Base-by-base conservation (phyloP, 2,329 filamentous ascomycete species). In the Cladophialophora exuberans region DNA sequence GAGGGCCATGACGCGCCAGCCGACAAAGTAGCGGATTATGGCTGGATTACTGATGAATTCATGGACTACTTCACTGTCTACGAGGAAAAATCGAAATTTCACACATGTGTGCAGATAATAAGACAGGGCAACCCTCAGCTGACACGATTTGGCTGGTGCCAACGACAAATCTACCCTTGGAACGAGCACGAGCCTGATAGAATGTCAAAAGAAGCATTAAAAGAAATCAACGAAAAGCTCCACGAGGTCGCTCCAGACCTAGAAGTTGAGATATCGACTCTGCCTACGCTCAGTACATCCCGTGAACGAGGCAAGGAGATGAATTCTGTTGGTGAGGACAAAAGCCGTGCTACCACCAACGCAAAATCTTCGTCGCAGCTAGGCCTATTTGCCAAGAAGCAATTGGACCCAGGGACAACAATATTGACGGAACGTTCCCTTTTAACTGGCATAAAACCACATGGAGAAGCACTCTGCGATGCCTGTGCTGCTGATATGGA, bases 391-490 rank as follows among this genome's bases (percentile, higher is more conserved):
- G 93, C 92, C 6, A 89, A 85, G 64, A 82, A 89, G 60, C 86
- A 96, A 62, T 89, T 97, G 31, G 74, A 77, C 0, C 83, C 90
- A 0, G 89, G 88, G 7, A 88, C 95, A 69, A 78, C 81, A 4
- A 84, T 97, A 1, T 80, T 99, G 25, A 77, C 83, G 43, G 94
- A 99, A 68, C 89, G 87, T 57, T 94, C 91, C 6, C 81, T 96
- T 6, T 76, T 99, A 35, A 96, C 92, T 1, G 92, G 90, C 41
- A 94, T 93, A 64, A 94, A 94, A 68, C 85, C 90, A 25, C 81
- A 94, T 10, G 90, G 95, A 68, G 91, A 96, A 59, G 80, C 88
- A 3, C 81, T 93, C 25, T 97, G 93, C 71, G 93, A 97, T 71
- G 91, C 91, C 11, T 97, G 93, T 70, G 90, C 90, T 82, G 6